Base-by-base conservation (phyloP, 2,329 filamentous ascomycete genomes). In the Trichoderma simmonsii region DNA sequence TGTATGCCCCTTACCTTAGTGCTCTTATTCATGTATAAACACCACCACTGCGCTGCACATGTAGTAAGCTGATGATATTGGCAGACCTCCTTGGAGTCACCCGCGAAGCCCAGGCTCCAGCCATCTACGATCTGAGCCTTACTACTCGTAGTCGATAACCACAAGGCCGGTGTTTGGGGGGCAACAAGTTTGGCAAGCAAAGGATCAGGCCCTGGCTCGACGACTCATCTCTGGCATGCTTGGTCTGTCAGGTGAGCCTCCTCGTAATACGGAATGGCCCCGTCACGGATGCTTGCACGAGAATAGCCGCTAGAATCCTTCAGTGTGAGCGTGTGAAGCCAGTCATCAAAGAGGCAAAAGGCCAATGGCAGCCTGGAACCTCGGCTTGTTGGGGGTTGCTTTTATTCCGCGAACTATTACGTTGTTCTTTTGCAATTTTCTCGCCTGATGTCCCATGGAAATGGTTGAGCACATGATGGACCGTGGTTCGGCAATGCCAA, bases 381-480 rank as follows among this genome's bases (percentile, higher is more conserved):
- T 69, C 66, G 66, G 66, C 66, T 60, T 70, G 66, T 70, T 70
- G 57, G 66, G 66, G 54, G 18, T 26, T n/a, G 28, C 30, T 39
- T 4, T n/a, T 15, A 28, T 21, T 48, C 66, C n/a, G 39, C 12
- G 39, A 32, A 26, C 32, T 70, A 70, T 70, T 70, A 70, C 68
- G 68, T 64, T 70, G 39, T 51, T 36, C 39, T 70, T 70, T 67
- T 70, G 28, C 56, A 26, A 51, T 28, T 62, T 60, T 54, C 21
- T 51, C 34, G 32, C 39, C 48, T 72, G 57, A 30, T 54, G 64
- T 67, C 48, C 54, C 63, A 54, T 54, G 43, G 51, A 67, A 69
- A 59, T 43, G 66, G 67, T 72, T 72, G 68, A 73, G 61, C 71
- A 73, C 71, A 73, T 73, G 71, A 73, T 71, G 68, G 67, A 43